Evolutionary conservation across 163 green algal genomes (phyloP), one percentile per base, ranked within the genome.

Genomic region (Scenedesmus sp.): DNA sequence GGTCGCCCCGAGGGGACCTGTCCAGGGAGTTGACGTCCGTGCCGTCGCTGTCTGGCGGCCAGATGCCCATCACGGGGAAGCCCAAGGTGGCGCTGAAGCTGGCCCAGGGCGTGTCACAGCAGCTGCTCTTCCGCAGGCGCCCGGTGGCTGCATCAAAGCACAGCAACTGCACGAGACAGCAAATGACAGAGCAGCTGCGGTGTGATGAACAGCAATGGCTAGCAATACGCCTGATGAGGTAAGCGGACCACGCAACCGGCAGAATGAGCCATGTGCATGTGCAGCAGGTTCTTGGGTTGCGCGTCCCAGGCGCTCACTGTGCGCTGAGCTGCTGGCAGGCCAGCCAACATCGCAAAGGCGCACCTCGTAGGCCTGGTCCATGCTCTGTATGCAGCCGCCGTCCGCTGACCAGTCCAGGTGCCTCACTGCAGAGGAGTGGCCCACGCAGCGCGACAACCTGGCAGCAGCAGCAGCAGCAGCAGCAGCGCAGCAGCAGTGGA

Each of bases 31-130:
- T 97, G 51, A 97, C 90, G 86, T 97, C 94, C 0, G 94, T 96
- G 40, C 94, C 94, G 86, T 96, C 93, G 35, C 80, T 92, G 85
- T 95, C 86, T 30, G 81, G 46, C 15, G 90, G 94, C 95, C 95
- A 96, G 20, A 96, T 95, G 70, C 94, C 94, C 94, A 96, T 96
- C 2, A 96, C 95, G 0, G 91, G 86, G 84, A 96, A 96, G 6
- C 95, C 95, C 76, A 96, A 91, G 33, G 91, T 87, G 81, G 89
- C 93, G 79, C 89, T 94, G 93, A 93, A 96, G 42, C 81, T 92
- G 16, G 76, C 68, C 94, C 94, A 96, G 24, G 37, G 44, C 3
- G 37, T 82, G 73, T 81, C 70, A 16, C 68, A 46, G 49, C 84
- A 89, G 87, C 94, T 95, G 37, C 89, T 81, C 85, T 94, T 96